phyloP scores from a whole-genome alignment of 345 rosid genomes.

The Rhizophora mangle region DNA sequence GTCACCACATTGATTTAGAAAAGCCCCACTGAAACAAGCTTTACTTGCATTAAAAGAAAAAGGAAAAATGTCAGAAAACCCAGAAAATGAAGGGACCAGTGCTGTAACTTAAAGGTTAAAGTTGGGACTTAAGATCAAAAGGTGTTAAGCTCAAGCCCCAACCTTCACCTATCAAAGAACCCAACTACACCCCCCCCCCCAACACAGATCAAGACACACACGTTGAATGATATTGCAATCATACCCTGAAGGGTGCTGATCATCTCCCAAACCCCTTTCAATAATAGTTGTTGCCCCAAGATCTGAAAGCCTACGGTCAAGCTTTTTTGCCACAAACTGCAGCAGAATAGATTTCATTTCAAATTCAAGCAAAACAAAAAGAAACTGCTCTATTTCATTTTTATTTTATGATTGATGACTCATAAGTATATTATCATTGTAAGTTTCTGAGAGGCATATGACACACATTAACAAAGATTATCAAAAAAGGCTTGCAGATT shows the following conservation, averaged over 20 bases:
- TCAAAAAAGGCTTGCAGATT: too few relatives aligned
- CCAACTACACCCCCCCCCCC: too few relatives aligned
- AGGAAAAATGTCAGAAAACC: too few relatives aligned
- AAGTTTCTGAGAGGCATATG: background rate
- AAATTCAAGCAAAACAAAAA: background rate
- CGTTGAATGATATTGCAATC: constrained; percentile 6
- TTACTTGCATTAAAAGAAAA: background rate
- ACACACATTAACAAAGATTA: too few relatives aligned
- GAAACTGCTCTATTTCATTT: background rate
- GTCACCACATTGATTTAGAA: background rate
- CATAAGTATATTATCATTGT: background rate
- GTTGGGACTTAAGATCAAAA: too few relatives aligned
- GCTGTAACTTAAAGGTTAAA: too few relatives aligned
- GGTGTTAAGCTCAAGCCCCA: too few relatives aligned
- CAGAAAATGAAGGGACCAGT: too few relatives aligned
- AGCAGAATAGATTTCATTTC: constrained; percentile 11
- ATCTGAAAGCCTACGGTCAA: constrained; percentile 80
- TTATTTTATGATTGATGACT: background rate
- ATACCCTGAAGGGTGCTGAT: constrained; percentile 98
- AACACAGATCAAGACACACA: background rate
- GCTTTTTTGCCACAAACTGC: constrained; percentile 96
- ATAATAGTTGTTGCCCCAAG: constrained; percentile 69
- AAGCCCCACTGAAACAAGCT: background rate
- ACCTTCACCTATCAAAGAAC: too few relatives aligned
- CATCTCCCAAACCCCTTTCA: constrained; percentile 92